phyloP scores from a whole-genome alignment of 352 stramenopile genomes.

The Sclerospora graminicola region DNA sequence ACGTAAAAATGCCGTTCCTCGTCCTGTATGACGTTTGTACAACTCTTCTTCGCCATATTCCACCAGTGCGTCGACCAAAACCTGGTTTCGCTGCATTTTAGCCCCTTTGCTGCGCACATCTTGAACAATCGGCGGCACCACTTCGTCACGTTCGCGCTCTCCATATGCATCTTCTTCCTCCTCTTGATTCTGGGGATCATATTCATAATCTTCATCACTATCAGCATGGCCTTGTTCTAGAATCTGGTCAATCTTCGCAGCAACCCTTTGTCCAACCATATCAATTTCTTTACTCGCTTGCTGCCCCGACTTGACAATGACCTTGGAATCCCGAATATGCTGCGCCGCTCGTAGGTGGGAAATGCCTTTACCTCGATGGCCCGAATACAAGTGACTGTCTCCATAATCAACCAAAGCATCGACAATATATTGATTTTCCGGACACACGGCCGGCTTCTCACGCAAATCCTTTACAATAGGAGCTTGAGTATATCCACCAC shows the following conservation, averaged over 20 bases:
- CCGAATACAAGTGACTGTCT: constrained; percentile 56
- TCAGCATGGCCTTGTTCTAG: constrained; percentile 57
- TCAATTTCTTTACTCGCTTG: constrained; percentile 44
- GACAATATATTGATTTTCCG: constrained; percentile 63
- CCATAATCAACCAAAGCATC: constrained; percentile 59
- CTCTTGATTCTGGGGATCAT: constrained; percentile 25
- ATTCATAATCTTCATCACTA: constrained; percentile 50
- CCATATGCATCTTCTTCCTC: constrained; percentile 22
- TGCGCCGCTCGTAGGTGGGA: constrained; percentile 60
- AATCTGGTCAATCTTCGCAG: constrained; percentile 70
- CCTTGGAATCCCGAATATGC: constrained; percentile 44
- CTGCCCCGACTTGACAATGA: constrained; percentile 32
- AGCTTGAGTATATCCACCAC: constrained; percentile 28
- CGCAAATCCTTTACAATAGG: constrained; percentile 66
- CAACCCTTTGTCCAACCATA: constrained; percentile 48
- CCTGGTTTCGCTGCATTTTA: constrained; percentile 40
- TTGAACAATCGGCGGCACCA: constrained; percentile 34
- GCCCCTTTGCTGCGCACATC: constrained; percentile 37
- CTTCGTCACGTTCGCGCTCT: constrained; percentile 3
- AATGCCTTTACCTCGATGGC: constrained; percentile 56
- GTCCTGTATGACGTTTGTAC: constrained; percentile 39
- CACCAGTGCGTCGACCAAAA: constrained; percentile 48
- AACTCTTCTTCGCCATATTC: constrained; percentile 51
- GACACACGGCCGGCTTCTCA: constrained; percentile 36
- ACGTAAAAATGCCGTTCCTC: constrained; percentile 51